A percentile compares a stretch with the other conserved stretches of the same genome.
These are phyloP conservation scores for Penicillium angulare DNA, from an alignment of 495 filamentous ascomycete species.

Conservation along the genomic window DNA sequence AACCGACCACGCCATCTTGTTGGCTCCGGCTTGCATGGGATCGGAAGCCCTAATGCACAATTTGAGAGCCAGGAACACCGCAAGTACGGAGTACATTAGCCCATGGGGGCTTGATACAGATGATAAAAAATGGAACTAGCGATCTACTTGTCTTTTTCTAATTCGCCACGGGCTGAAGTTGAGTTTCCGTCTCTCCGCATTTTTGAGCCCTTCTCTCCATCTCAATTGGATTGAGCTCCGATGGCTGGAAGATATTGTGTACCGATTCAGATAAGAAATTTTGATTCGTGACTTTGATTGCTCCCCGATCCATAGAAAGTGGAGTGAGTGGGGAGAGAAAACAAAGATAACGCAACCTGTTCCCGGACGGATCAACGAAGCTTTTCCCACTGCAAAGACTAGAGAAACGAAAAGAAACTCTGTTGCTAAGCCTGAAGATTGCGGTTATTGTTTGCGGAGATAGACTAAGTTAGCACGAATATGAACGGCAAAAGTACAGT, in stretches of 20 bases:
- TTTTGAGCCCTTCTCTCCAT: background rate
- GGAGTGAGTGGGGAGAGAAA: constrained; percentile 1
- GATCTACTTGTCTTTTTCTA: no score
- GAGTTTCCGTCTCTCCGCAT: background rate
- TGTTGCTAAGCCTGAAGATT: constrained; percentile 8
- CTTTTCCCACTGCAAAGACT: background rate
- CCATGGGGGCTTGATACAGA: no score
- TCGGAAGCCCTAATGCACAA: constrained; percentile 10
- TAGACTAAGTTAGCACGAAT: background rate
- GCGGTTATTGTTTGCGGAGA: background rate
- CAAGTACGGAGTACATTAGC: background rate
- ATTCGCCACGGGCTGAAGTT: background rate
- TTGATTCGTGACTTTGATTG: background rate
- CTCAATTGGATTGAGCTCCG: no score
- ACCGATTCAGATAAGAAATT: background rate
- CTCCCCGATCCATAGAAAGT: background rate
- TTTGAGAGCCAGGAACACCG: background rate
- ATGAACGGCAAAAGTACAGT: constrained; percentile 1
- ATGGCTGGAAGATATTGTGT: no score
- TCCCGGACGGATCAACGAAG: background rate
- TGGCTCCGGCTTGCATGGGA: background rate
- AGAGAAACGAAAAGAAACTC: background rate
- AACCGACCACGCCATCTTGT: background rate
- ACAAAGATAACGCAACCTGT: background rate
- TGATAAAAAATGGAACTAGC: no score